Evolutionary conservation across 352 stramenopile genomes (phyloP).

Genomic region (Globisporangium paddicum): DNA sequence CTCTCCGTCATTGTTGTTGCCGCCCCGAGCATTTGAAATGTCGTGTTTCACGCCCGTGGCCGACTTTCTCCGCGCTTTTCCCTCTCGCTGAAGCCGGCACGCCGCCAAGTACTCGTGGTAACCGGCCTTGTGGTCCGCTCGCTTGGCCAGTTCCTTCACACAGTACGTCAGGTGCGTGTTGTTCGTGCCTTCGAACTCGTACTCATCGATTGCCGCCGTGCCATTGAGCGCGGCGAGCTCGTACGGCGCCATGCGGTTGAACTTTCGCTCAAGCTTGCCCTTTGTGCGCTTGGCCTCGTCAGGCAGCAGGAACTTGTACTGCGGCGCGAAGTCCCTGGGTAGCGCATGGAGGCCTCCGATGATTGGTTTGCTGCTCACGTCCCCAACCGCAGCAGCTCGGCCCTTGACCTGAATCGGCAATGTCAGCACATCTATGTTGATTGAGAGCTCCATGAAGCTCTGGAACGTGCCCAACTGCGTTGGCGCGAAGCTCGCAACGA

Average conservation of each 20-base stretch:
- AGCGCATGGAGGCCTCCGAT: constrained; percentile 63
- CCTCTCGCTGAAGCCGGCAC: constrained; percentile 33
- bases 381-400: constrained; percentile 43
- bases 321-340: constrained; percentile 78
- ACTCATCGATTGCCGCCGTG: constrained; percentile 71
- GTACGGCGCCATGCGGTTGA: constrained; percentile 57
- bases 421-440: constrained; percentile 44
- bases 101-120: constrained; percentile 70
- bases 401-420: constrained; percentile 67
- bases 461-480: constrained; percentile 81
- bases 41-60: constrained; percentile 40
- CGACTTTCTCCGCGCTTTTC: constrained; percentile 25
- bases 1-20: constrained; percentile 15
- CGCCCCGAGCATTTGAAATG: constrained; percentile 30
- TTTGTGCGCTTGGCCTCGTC: constrained; percentile 67
- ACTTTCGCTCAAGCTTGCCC: constrained; percentile 39
- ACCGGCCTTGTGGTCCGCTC: constrained; percentile 53
- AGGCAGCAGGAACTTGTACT: constrained; percentile 88
- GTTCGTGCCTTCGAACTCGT: constrained; percentile 79
- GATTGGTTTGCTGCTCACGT: constrained; percentile 27
- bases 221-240: constrained; percentile 59
- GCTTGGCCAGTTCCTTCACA: constrained; percentile 70
- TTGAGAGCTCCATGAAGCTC: constrained; percentile 29
- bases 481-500: constrained; percentile 88
- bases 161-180: constrained; percentile 85